Conservation (phyloP, 805 yeast genomes). For the Jamesozyma hellenica region DNA sequence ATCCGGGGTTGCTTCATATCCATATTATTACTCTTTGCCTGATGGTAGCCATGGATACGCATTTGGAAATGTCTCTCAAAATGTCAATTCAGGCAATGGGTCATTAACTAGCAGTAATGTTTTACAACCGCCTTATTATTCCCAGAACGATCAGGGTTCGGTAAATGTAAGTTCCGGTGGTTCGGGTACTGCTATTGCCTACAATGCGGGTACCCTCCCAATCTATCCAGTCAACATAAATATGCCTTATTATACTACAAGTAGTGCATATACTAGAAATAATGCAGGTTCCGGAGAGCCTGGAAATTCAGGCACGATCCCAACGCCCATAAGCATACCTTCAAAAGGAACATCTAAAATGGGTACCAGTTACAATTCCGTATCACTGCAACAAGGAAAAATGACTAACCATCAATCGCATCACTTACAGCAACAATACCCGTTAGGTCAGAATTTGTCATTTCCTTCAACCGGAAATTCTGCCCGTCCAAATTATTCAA, state of each 20-base stretch:
- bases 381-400: not conserved
- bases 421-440: not conserved
- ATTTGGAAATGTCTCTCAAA: not conserved
- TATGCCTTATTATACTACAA: constrained; percentile 8
- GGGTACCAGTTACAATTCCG: no score
- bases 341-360: not conserved
- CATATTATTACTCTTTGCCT: constrained; percentile 2
- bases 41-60: constrained; percentile 1
- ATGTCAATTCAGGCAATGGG: not conserved
- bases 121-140: constrained; percentile 2
- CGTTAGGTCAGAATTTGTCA: not conserved
- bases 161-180: not conserved
- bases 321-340: constrained; percentile 5
- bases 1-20: constrained; percentile 1
- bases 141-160: not conserved
- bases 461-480: not conserved
- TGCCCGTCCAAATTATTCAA: not conserved
- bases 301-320: constrained; percentile 1
- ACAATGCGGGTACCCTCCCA: constrained; percentile 3
- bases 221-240: constrained; percentile 7
- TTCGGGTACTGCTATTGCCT: not conserved
- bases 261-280: constrained; percentile 1
- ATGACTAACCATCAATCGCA: constrained; percentile 2
- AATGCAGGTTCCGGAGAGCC: not conserved
- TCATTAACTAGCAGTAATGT: not conserved